Base-by-base conservation (phyloP, 139 green algal genomes). In the Chlorella sp. region DNA sequence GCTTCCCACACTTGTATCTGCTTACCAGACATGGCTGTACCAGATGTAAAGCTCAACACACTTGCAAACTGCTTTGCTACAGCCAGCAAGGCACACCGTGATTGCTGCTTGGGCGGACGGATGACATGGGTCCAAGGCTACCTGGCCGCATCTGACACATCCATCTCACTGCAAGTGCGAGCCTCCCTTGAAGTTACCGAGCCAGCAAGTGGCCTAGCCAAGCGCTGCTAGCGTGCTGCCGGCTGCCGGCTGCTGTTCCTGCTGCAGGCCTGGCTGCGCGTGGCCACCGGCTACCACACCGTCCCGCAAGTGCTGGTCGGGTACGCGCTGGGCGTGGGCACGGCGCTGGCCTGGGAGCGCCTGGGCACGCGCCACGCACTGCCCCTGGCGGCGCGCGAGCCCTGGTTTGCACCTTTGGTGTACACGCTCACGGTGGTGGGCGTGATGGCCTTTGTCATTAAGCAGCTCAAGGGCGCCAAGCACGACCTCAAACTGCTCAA, bases 261-360 rank as follows among this genome's bases (percentile, higher is more conserved):
- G 59, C 35, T 74, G 35, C 76, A 90, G 78, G 82, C 82, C 0
- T 93, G 84, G 81, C 80, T 93, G 31, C 72, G 88, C 0, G 87
- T 93, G 6, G 30, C 62, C 0, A 63, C 86, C 1, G 88, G 89
- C 2, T 93, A 85, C 42, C 89, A 94, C 81, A 94, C 87, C 2
- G 35, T 74, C 26, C 71, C 81, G 0, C 89, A 94, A 70, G 86
- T 93, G 17, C 5, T 80, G 1, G 88, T 88, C 4, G 89, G 89
- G 2, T 83, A 74, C 51, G 24, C 62, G 1, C 65, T 93, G 32
- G 87, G 87, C 5, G 71, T 69, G 27, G 69, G 35, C 49, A 82
- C 74, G 1, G 79, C 82, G 27, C 49, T 27, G 20, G 69, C 60
- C 69, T 76, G 80, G 76, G 55, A 75, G 55, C 55, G 24, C 22